phyloP scores from a whole-genome alignment of 2,329 filamentous ascomycete genomes.

The Pseudodiploospora longispora region DNA sequence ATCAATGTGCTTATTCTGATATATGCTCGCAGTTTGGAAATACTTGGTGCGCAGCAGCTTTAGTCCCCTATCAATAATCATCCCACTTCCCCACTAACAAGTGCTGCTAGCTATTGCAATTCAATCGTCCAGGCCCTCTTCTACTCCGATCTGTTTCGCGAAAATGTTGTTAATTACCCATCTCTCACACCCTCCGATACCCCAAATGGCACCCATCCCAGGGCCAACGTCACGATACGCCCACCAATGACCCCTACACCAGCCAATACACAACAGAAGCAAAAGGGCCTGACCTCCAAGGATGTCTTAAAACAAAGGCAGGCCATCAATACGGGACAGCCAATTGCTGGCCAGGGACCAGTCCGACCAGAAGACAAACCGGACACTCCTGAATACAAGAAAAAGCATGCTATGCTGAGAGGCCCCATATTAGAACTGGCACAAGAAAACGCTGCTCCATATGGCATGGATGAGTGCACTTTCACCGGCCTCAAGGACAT shows the following conservation, averaged over 20 bases:
- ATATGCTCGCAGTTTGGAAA: conserved; percentile 70
- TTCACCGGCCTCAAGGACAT: conserved; percentile 96
- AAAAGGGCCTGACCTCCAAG: conserved; percentile 45
- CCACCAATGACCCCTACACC: conserved; percentile 44
- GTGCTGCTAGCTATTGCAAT: conserved; percentile 74
- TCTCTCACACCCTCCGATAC: conserved; percentile 61
- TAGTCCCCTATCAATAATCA: conserved; percentile 1
- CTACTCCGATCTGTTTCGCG: conserved; percentile 88
- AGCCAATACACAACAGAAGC: conserved; percentile 31
- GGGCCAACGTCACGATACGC: conserved; percentile 54
- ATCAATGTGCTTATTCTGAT: conserved; percentile 25
- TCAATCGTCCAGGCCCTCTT: conserved; percentile 96
- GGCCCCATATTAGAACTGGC: conserved; percentile 82
- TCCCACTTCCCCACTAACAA: conserved; percentile 13
- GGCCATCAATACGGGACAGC: conserved; percentile 45
- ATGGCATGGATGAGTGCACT: conserved; percentile 89
- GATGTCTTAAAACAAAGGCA: conserved; percentile 51
- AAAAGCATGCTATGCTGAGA: conserved; percentile 84
- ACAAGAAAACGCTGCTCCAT: conserved; percentile 68
- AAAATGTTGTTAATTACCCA: conserved; percentile 89
- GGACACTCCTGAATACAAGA: conserved; percentile 94
- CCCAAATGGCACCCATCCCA: conserved; percentile 49
- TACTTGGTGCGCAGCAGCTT: conserved; percentile 65
- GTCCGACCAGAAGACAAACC: conserved; percentile 80
- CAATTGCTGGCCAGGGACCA: conserved; percentile 45